These are phyloP conservation scores for Helenozyma baotianmanensis DNA, from an alignment of 805 yeast genomes.

Conservation along the genomic window DNA sequence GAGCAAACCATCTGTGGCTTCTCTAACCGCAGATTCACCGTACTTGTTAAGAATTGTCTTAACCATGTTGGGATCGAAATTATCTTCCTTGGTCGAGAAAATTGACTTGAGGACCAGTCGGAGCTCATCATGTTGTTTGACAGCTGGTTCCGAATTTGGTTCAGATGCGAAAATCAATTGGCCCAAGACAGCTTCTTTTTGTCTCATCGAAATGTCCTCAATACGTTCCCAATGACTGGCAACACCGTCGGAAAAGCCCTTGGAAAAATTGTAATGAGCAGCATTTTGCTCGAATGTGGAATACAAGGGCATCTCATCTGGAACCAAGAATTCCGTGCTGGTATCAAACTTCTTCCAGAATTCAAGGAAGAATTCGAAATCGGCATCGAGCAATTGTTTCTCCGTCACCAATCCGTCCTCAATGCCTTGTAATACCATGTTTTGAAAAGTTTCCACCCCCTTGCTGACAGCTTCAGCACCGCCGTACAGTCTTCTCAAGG, in stretches of 20 bases:
- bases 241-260: slow-evolving; percentile 7
- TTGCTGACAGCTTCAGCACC: slow-evolving; percentile 49
- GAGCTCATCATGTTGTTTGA: slow-evolving; percentile 26
- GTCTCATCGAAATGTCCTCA: slow-evolving; percentile 63
- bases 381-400: slow-evolving; percentile 47
- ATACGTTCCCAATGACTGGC: slow-evolving; percentile 35
- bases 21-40: slow-evolving; percentile 44
- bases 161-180: slow-evolving; percentile 41
- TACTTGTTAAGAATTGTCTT: slow-evolving; percentile 41
- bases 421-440: slow-evolving; percentile 54
- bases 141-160: slow-evolving; percentile 3
- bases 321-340: slow-evolving; percentile 21
- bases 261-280: slow-evolving; percentile 38
- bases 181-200: slow-evolving; percentile 55
- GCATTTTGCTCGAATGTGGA: slow-evolving; percentile 44
- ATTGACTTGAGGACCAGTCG: slow-evolving; percentile 49
- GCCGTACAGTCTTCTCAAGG: slow-evolving; percentile 48
- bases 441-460: slow-evolving; percentile 66
- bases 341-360: slow-evolving; percentile 61
- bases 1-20: slow-evolving; percentile 49
- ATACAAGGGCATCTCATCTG: slow-evolving; percentile 36
- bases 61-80: slow-evolving; percentile 45
- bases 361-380: slow-evolving; percentile 49
- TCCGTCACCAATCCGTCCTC: slow-evolving; percentile 48
- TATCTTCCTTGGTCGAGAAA: slow-evolving; percentile 49